Conservation (phyloP, 345 rosid species). For the Hypericum androsaemum region DNA sequence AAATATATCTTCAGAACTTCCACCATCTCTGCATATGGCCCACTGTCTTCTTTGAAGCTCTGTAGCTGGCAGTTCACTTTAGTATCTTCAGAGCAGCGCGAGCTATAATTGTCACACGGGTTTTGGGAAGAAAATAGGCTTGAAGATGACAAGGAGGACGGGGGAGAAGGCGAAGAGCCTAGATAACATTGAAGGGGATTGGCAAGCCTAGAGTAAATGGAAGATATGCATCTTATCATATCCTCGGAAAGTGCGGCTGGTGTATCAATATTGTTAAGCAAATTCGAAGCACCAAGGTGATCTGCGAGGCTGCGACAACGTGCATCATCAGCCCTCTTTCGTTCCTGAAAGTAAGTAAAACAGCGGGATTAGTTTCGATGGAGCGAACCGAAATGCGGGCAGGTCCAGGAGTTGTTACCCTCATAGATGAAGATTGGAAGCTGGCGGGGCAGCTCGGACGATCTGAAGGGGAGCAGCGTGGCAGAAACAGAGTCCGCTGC, state of each 20-base stretch:
- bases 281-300: constrained; percentile 42
- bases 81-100: constrained; percentile 36
- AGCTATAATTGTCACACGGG: constrained; percentile 52
- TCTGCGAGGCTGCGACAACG: constrained; percentile 66
- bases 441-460: constrained; percentile 27
- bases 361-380: not conserved
- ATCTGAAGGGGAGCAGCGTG: constrained; percentile 36
- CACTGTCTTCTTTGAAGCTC: constrained; percentile 38
- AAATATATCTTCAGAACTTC: constrained; percentile 51
- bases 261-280: constrained; percentile 21
- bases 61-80: constrained; percentile 20
- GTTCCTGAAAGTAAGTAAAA: constrained; percentile 29
- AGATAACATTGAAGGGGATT: constrained; percentile 22
- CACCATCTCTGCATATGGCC: constrained; percentile 26
- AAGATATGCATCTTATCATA: constrained; percentile 67
- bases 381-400: not conserved
- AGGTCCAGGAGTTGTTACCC: constrained; percentile 29
- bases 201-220: constrained; percentile 66
- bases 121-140: constrained; percentile 63
- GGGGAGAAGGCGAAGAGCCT: constrained; percentile 47
- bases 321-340: constrained; percentile 25
- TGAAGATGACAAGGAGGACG: constrained; percentile 61
- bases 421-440: constrained; percentile 27
- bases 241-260: constrained; percentile 71
- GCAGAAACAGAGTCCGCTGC: constrained; percentile 14